Evolutionary conservation across 768 basidiomycete genomes (phyloP).

Genomic region (Tylopilus vinaceipallidus): DNA sequence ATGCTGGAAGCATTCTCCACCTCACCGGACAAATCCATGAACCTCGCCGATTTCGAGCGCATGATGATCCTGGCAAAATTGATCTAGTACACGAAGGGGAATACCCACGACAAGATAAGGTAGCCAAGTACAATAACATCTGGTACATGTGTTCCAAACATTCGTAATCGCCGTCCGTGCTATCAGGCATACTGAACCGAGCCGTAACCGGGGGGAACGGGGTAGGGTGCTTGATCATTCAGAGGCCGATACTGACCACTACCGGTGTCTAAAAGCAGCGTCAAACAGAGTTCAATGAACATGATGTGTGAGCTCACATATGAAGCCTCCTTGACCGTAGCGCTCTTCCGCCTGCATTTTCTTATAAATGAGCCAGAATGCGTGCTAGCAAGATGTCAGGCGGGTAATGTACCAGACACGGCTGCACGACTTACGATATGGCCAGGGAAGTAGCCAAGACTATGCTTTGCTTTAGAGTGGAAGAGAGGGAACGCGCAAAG

Average conservation of each 20-base stretch:
- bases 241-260: conserved; percentile 38
- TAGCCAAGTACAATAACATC: conserved; percentile 3
- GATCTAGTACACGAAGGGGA: conserved; percentile 1
- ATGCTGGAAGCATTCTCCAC: conserved; percentile 80
- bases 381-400: conserved; percentile 45
- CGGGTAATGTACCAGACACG: not conserved
- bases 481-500: not conserved
- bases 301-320: conserved; percentile 54
- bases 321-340: conserved; percentile 74
- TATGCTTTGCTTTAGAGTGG: conserved; percentile 24
- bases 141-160: not conserved
- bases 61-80: conserved; percentile 67
- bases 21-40: conserved; percentile 65
- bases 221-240: conserved; percentile 14
- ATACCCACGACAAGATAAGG: not conserved
- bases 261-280: conserved; percentile 30
- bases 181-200: conserved; percentile 22
- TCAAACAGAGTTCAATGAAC: not conserved
- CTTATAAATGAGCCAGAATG: conserved; percentile 89
- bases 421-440: conserved; percentile 39
- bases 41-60: conserved; percentile 63
- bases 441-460: conserved; percentile 77
- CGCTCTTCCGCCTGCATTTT: conserved; percentile 85
- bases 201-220: conserved; percentile 36
- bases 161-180: not conserved